Evolutionary conservation across 1,284 basidiomycete genomes (phyloP).

Genomic region (Erythrobasidium hasegawianum): DNA sequence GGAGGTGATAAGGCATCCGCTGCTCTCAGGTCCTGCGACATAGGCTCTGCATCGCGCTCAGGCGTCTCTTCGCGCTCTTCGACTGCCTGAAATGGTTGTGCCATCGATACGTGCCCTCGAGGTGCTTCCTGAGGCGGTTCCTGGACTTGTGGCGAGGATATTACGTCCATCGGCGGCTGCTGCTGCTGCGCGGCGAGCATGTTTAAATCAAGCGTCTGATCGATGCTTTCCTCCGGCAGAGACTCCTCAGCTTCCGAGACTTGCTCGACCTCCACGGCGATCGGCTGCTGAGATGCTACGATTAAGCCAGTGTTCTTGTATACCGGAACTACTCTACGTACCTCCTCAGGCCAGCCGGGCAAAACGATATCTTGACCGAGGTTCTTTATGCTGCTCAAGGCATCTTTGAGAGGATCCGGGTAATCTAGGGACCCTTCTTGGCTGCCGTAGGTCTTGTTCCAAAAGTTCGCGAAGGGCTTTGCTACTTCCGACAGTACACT

Average conservation of each 20-base stretch:
- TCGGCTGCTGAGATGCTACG: background rate
- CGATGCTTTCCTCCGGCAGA: background rate
- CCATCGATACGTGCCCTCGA: background rate
- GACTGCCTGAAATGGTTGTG: background rate
- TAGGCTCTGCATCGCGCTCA: background rate
- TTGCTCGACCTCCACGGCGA: background rate
- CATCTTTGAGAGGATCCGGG: background rate
- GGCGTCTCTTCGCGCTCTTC: background rate
- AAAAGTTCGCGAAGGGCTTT: background rate
- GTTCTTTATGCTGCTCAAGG: background rate
- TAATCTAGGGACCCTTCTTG: background rate
- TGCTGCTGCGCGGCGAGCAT: background rate
- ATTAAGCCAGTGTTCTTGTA: background rate
- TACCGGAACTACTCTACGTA: background rate
- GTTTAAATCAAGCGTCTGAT: background rate
- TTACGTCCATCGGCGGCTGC: background rate
- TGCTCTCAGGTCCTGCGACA: background rate
- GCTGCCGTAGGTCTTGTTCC: slow-evolving; percentile 22
- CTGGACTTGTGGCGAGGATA: background rate
- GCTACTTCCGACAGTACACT: background rate
- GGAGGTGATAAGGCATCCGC: background rate
- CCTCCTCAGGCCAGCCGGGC: slow-evolving; percentile 24
- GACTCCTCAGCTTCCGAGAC: background rate
- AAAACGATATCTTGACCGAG: slow-evolving; percentile 5
- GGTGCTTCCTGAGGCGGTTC: no score